Conservation (phyloP, 192 early-diverging fungal species). For the Gigaspora rosea region DNA sequence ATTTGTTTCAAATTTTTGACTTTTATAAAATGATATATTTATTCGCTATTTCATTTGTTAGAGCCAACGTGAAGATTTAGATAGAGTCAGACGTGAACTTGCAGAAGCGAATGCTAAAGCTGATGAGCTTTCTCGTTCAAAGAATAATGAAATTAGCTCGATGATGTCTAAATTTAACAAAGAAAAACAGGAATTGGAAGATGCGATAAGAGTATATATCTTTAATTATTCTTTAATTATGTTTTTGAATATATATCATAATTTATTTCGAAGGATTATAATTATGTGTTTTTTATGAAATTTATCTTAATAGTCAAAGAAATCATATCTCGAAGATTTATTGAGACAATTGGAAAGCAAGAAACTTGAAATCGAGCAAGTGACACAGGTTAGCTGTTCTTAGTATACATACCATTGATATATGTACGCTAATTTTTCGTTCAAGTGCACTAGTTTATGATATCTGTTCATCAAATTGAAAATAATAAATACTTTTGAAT, state of each 20-base stretch:
- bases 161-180: conserved; percentile 79
- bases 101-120: conserved; percentile 75
- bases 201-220: conserved; percentile 47
- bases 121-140: conserved; percentile 74
- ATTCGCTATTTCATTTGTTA: not conserved
- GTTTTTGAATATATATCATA: not conserved
- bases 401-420: too few relatives aligned
- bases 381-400: conserved; percentile 19
- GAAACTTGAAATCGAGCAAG: conserved; percentile 22
- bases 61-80: conserved; percentile 83
- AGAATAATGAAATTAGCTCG: conserved; percentile 81
- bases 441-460: too few relatives aligned
- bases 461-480: too few relatives aligned
- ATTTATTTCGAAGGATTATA: not conserved
- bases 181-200: conserved; percentile 84
- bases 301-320: not conserved
- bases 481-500: not conserved
- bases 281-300: not conserved
- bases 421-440: too few relatives aligned
- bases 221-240: not conserved
- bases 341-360: conserved; percentile 18
- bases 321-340: conserved; percentile 28
- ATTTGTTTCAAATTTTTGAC: not conserved
- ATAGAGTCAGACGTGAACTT: conserved; percentile 76
- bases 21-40: conserved; percentile 1